Percentiles rank a stretch among this genome's conserved stretches.
These are phyloP conservation scores for Colletotrichum horii DNA, from an alignment of 2,329 filamentous ascomycete genomes.

Conservation along the genomic window DNA sequence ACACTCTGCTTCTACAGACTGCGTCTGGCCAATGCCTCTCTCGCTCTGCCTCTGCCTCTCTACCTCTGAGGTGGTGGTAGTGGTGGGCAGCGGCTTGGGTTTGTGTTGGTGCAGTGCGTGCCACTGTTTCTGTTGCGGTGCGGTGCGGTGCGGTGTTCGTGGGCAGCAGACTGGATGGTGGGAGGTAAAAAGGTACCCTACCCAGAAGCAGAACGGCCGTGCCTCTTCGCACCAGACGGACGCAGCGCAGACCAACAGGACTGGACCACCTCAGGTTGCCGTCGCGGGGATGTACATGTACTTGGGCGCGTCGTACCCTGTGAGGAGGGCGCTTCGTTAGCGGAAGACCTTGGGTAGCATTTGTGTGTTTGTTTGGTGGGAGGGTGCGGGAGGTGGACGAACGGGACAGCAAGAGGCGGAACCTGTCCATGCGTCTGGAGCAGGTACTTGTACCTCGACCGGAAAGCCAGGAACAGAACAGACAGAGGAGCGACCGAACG, in stretches of 20 bases:
- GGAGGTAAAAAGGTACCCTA: background rate
- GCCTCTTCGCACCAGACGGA: slow-evolving; percentile 5
- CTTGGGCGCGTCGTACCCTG: background rate
- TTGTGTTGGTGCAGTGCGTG: background rate
- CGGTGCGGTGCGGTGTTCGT: background rate
- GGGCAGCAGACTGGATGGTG: background rate
- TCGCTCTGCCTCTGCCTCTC: background rate
- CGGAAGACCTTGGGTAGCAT: background rate
- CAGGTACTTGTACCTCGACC: background rate
- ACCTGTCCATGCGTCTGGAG: background rate
- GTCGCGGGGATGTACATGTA: background rate
- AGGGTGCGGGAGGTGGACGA: background rate
- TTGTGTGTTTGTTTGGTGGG: background rate
- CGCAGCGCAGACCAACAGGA: background rate
- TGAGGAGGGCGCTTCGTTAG: background rate
- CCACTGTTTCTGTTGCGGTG: background rate
- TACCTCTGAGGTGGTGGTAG: background rate
- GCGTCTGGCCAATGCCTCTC: background rate
- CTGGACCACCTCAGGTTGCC: slow-evolving; percentile 9
- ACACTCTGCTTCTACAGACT: background rate
- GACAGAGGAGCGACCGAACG: background rate
- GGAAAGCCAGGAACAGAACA: background rate
- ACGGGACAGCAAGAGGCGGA: background rate
- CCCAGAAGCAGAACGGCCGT: background rate
- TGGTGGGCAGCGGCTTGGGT: background rate